Base-by-base conservation (phyloP, 2,329 filamentous ascomycete genomes). In the Phyllosticta citrichinensis region DNA sequence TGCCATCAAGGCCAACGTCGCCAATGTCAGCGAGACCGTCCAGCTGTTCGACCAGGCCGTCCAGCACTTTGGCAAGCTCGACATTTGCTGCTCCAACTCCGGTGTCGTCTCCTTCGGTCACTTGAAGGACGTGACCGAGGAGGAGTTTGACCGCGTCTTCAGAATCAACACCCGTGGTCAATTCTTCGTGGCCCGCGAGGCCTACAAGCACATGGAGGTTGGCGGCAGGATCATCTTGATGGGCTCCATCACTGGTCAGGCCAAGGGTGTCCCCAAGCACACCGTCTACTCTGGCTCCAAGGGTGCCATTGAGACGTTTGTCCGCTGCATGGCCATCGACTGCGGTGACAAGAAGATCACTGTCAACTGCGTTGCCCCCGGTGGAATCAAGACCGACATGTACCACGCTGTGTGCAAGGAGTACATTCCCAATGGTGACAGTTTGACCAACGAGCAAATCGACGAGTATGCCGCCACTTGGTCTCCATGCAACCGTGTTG, bases 51-150 rank as follows among this genome's bases (percentile, higher is more conserved):
- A 82, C 62, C 73, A 86, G 69, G 85, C 85, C 59, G 77, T 85
- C 64, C 75, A 77, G 66, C 77, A 82, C 72, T 89, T 85, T 69
- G 86, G 61, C 73, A 80, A 83, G 72, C 79, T 89, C 69, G 79
- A 88, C 75, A 86, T 89, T 66, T 86, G 86, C 68, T 84, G 83
- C 79, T 87, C 83, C 70, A 88, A 88, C 79, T 84, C 82, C 54
- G 86, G 80, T 65, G 80, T 81, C 60, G 79, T 81, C 40, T 77
- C 76, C 53, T 81, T 81, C 69, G 79, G 79, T 62, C 79, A 81
- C 71, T 71, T 81, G 66, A 79, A 80, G 71, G 79, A 81, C 63
- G 79, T 81, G 54, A 77, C 76, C 54, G 78, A 80, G 70, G 80
- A 81, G 70, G 77, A 81, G 70, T 83, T 78, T 66, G 80, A 85